A percentile compares a stretch with the other conserved stretches of the same genome.
phyloP scores from a whole-genome alignment of 805 yeast genomes.

The Starmerella vitae region DNA sequence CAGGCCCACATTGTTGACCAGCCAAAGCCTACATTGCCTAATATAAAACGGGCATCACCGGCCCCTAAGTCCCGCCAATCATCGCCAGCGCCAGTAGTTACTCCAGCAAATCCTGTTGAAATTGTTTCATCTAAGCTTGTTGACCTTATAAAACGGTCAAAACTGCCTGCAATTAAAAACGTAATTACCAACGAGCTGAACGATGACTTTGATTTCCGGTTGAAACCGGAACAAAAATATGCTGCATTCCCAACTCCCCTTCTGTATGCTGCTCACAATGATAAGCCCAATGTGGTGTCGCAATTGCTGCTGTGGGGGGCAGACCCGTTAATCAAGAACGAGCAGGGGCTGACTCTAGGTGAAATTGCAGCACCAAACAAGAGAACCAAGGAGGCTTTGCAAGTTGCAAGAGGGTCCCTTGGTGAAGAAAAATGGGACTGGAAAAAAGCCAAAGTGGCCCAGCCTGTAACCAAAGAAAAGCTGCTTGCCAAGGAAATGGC shows the following conservation, averaged over 20 bases:
- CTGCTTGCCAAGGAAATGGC: constrained; percentile 23
- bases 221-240: constrained; percentile 45
- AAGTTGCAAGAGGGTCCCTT: constrained; percentile 46
- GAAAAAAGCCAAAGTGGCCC: constrained; percentile 51
- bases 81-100: constrained; percentile 14
- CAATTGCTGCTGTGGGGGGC: constrained; percentile 51
- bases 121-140: constrained; percentile 44
- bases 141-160: constrained; percentile 51
- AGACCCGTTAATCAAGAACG: constrained; percentile 48
- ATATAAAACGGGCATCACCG: constrained; percentile 18
- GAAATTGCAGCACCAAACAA: constrained; percentile 41
- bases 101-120: constrained; percentile 13
- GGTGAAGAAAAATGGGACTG: constrained; percentile 66
- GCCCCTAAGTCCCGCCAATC: constrained; percentile 8
- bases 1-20: constrained; percentile 40
- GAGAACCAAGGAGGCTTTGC: constrained; percentile 39
- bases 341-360: constrained; percentile 48
- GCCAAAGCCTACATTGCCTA: constrained; percentile 37
- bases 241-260: constrained; percentile 54
- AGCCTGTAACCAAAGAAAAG: constrained; percentile 32
- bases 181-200: constrained; percentile 44
- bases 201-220: constrained; percentile 37
- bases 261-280: constrained; percentile 62
- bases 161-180: constrained; percentile 57
- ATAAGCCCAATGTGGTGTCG: constrained; percentile 52